Evolutionary conservation across 192 early-diverging fungal genomes (phyloP), one percentile per base, ranked within the genome.

Genomic region (Coemansia sp.): DNA sequence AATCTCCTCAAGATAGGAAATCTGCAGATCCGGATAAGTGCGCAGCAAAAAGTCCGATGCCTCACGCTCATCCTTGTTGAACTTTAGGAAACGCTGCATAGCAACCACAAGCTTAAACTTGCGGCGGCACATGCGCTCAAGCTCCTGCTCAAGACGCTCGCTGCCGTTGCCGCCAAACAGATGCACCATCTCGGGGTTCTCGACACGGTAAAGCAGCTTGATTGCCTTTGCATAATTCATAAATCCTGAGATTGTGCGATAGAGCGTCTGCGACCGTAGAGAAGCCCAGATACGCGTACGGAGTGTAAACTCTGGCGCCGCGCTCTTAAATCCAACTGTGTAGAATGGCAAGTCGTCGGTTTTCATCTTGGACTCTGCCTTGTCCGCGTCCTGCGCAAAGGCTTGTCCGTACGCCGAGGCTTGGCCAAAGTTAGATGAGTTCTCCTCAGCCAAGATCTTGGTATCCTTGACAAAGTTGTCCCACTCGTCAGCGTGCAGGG

Each of bases 211-310:
- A 21, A 92, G 76, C 5, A 92, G 77, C 72, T 90, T 89, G 72
- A 94, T 87, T 1, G 92, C 93, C 78, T 92, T 93, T 66, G 85
- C 78, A 64, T 94, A 94, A 70, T 94, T 93, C 88, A 93, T 91
- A 66, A 93, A 92, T 21, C 92, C 93, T 30, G 88, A 89, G 33
- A 93, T 87, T 7, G 93, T 95, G 52, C 93, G 88, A 68, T 91
- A 95, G 53, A 95, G 82, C 0, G 93, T 93, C 75, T 95, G 92
- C 25, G 89, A 87, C 25, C 93, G 89, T 30, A 93, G 70, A 23
- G 93, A 94, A 9, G 92, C 91, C 93, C 93, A 94, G 54, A 93
- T 92, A 25, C 93, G 90, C 22, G 92, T 94, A 51, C 93, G 88
- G 52, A 94, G 82, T 0, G 88, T 90, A 63, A 89, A 93, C 81